Conservation (phyloP, 2,329 filamentous ascomycete species). For the Trichoderma sp. region DNA sequence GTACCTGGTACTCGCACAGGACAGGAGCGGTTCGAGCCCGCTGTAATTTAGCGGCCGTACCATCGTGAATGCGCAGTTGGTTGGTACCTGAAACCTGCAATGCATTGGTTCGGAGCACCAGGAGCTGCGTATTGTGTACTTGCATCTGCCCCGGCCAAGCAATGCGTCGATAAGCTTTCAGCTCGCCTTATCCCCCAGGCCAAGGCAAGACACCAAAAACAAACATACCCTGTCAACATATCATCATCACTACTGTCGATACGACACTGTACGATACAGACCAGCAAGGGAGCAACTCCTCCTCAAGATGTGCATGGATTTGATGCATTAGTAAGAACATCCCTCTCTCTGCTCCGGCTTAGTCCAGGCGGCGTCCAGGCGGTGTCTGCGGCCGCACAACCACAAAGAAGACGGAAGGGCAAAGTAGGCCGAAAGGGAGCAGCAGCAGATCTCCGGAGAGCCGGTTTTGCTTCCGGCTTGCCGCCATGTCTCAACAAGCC, state of each 20-base stretch:
- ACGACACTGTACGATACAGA: background rate
- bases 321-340: background rate
- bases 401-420: background rate
- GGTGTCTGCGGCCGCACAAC: background rate
- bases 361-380: background rate
- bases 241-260: background rate
- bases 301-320: background rate
- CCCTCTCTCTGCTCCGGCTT: background rate
- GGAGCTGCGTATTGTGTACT: background rate
- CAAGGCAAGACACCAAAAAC: background rate
- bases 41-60: background rate
- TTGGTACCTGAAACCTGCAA: background rate
- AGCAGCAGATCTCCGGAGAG: background rate
- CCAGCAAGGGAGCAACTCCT: background rate
- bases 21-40: background rate
- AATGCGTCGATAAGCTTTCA: background rate
- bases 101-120: background rate
- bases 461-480: constrained; percentile 7
- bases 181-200: background rate
- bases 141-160: background rate
- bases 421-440: background rate
- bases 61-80: background rate
- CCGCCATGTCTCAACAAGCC: constrained; percentile 9
- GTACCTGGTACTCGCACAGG: background rate
- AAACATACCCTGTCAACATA: background rate